Base-by-base conservation (phyloP, 441 rosid genomes). In the Populus hybrid region DNA sequence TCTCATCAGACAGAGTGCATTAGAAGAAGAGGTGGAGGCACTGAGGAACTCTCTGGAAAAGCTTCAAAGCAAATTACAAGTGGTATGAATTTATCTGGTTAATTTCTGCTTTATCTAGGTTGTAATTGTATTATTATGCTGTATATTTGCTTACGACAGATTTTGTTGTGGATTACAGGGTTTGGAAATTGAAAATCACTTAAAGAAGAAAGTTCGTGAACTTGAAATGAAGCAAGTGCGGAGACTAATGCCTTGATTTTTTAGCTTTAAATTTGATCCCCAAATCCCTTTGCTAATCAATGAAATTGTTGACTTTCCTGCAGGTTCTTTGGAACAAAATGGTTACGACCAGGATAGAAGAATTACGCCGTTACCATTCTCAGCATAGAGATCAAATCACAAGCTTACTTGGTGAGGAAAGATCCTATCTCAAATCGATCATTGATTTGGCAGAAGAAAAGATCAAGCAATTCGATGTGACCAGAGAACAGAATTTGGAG, bases 1-100 rank as follows among this genome's bases (percentile, higher is more conserved):
- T 86, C 84, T 81, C 84, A 89, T 93, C 89, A 93, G 99, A 94
- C 97, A 97, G 99, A 90, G 89, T 91, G 91, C 93, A 78, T 82
- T 94, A 79, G 98, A 97, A 87, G 94, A 82, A 79, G 97, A 97
- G 86, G 80, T 91, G 88, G 87, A 89, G 76, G 86, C 80, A 64
- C 83, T 80, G 81, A 89, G 92, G 84, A 86, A 79, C 72, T 82
- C 87, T 72, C 79, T 87, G 72, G 97, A 94, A 78, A 84, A 84
- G 83, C 94, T 97, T 82, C 95, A 78, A 77, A 92, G 86, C 86
- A 92, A 94, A 87, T 74, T 92, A 74, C 89, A 81, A 69, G 82
- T 97, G 95, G 98, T 97, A 94, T 80, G 84, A 10, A 23, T 79
- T 59, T n/a, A 69, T 77, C 76, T 83, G 80, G 38, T 50, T n/a